Percentiles rank a stretch among this genome's conserved stretches.
Conservation (phyloP, 2,329 filamentous ascomycete genomes). For the Pseudopithomyces maydicus region DNA sequence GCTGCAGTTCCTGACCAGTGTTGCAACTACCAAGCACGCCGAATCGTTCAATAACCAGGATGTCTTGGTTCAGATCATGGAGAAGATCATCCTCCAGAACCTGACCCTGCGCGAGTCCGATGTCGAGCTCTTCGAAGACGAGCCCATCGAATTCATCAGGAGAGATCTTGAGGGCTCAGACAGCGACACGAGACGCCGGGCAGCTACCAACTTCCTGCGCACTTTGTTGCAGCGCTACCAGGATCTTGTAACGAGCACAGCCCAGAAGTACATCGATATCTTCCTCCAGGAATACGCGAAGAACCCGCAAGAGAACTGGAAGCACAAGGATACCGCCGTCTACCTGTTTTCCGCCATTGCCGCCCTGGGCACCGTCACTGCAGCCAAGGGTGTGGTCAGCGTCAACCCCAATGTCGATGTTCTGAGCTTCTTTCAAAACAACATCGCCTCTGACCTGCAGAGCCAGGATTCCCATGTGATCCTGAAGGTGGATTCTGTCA, state of each 20-base stretch:
- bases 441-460: conserved; percentile 88
- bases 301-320: conserved; percentile 75
- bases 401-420: conserved; percentile 84
- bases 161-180: conserved; percentile 95
- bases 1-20: conserved; percentile 89
- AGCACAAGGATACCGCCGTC: conserved; percentile 96
- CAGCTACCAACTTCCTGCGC: conserved; percentile 91
- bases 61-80: conserved; percentile 83
- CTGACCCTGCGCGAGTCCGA: conserved; percentile 90
- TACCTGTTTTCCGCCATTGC: conserved; percentile 95
- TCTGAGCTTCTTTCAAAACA: conserved; percentile 90
- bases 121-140: conserved; percentile 94
- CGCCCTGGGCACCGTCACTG: conserved; percentile 85
- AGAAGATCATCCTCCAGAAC: conserved; percentile 95
- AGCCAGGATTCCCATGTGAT: conserved; percentile 77
- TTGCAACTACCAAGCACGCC: conserved; percentile 79
- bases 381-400: conserved; percentile 86
- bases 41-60: conserved; percentile 82
- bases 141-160: conserved; percentile 97
- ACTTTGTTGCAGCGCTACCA: conserved; percentile 91
- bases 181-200: conserved; percentile 87
- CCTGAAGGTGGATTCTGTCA: conserved; percentile 96
- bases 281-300: conserved; percentile 78
- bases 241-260: conserved; percentile 80
- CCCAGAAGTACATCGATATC: conserved; percentile 83